These are phyloP conservation scores for Neurospora sp. DNA, from an alignment of 495 filamentous ascomycete species.

Conservation along the genomic window DNA sequence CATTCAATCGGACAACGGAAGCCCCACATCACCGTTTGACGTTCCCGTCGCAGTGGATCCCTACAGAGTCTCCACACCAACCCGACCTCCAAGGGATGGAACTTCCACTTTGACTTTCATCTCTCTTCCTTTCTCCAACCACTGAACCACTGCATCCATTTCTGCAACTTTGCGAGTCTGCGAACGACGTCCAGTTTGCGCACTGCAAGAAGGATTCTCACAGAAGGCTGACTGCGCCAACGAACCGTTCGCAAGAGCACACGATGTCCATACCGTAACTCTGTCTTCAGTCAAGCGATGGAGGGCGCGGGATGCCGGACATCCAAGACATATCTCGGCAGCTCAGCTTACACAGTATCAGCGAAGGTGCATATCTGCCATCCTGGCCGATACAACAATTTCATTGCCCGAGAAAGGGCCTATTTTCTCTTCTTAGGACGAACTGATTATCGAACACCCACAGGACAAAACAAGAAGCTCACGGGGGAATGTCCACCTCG, in stretches of 20 bases:
- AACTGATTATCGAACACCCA: background rate
- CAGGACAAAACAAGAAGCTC: background rate
- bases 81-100: background rate
- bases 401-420: background rate
- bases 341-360: background rate
- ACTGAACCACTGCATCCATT: background rate
- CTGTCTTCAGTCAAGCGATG: background rate
- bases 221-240: background rate
- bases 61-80: background rate
- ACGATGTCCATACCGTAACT: background rate
- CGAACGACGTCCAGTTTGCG: background rate
- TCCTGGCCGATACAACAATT: background rate
- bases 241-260: background rate
- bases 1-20: background rate
- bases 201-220: background rate
- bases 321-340: background rate
- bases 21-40: background rate
- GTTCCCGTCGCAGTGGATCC: background rate
- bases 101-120: background rate
- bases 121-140: background rate
- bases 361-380: background rate
- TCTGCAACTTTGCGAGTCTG: background rate
- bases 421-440: background rate
- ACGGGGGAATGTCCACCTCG: background rate
- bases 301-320: background rate